phyloP scores from a whole-genome alignment of 192 early-diverging fungal species.

The Backusella morwellensis region DNA sequence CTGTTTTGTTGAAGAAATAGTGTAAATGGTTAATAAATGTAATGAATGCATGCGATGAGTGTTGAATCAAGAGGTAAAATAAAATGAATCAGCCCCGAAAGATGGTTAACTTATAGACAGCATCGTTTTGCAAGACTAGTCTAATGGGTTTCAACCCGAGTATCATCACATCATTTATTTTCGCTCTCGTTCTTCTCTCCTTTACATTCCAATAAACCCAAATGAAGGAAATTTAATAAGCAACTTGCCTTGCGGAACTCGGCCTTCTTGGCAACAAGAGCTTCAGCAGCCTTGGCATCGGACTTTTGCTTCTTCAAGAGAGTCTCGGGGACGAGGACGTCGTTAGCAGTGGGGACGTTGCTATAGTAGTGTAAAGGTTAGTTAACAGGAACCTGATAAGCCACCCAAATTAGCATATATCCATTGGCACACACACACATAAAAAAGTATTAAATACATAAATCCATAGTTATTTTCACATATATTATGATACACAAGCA shows the following conservation, averaged over 20 bases:
- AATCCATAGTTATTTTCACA: neutral
- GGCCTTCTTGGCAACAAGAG: slow-evolving; percentile 50
- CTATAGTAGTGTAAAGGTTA: neutral
- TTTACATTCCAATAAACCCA: neutral
- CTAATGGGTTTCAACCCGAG: slow-evolving; percentile 2
- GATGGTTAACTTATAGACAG: slow-evolving; percentile 50
- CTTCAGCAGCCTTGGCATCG: slow-evolving; percentile 68
- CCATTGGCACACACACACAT: neutral
- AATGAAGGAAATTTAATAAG: neutral
- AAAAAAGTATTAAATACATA: neutral
- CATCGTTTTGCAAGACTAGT: slow-evolving; percentile 16
- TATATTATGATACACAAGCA: neutral
- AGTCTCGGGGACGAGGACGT: slow-evolving; percentile 82
- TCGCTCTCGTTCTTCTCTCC: neutral
- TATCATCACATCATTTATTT: slow-evolving; percentile 6
- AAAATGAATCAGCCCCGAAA: slow-evolving; percentile 73
- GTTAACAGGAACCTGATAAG: neutral
- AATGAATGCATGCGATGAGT: neutral
- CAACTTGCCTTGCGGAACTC: slow-evolving; percentile 53
- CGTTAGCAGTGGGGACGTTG: slow-evolving; percentile 55
- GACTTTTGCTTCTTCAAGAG: slow-evolving; percentile 82
- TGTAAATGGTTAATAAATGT: neutral
- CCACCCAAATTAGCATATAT: neutral
- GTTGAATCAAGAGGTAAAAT: neutral
- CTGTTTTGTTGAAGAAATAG: slow-evolving; percentile 25